These are phyloP conservation scores for Chamaecrista fasciculata DNA, from an alignment of 306 rosid species.

Conservation along the genomic window DNA sequence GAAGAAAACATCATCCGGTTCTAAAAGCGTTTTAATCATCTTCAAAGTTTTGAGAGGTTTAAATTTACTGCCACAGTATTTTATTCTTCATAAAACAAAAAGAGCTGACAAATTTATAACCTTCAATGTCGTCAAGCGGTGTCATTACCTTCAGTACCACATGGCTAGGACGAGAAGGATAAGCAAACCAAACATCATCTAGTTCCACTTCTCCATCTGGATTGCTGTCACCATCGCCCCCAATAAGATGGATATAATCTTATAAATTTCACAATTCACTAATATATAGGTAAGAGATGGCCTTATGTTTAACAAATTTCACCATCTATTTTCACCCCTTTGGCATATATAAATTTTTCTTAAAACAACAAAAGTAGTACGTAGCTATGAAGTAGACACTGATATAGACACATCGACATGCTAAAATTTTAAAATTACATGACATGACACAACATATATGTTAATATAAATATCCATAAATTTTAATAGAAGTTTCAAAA, in stretches of 20 bases:
- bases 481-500: too few relatives aligned
- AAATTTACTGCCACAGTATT: background rate
- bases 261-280: background rate
- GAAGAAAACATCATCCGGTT: background rate
- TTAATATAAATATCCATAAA: too few relatives aligned
- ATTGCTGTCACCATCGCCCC: background rate
- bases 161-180: background rate
- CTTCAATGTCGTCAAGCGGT: background rate
- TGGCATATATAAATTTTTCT: background rate
- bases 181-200: slow-evolving; percentile 3
- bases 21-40: background rate
- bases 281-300: background rate
- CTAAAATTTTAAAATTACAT: too few relatives aligned
- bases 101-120: background rate
- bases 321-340: background rate
- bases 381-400: too few relatives aligned
- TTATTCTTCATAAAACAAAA: background rate
- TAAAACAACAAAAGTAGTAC: too few relatives aligned
- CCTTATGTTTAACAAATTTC: background rate
- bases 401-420: too few relatives aligned
- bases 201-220: background rate
- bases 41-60: background rate
- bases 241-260: background rate
- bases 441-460: too few relatives aligned
- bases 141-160: slow-evolving; percentile 40